Evolutionary conservation across 2,329 filamentous ascomycete species (phyloP), one percentile per base, ranked within the genome.

Genomic region (Claviceps sp.): DNA sequence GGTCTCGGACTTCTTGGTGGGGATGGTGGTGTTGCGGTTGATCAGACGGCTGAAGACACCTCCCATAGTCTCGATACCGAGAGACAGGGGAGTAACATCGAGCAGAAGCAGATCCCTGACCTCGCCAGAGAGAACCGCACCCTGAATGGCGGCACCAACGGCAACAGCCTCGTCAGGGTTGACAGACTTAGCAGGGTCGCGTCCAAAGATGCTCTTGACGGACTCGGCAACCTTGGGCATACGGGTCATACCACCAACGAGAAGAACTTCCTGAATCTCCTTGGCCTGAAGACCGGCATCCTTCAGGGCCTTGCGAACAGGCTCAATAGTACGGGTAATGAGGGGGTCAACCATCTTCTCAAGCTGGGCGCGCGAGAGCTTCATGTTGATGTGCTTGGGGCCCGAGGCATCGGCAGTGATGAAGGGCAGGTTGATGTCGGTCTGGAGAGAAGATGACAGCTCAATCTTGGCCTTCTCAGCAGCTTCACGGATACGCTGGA

Each of bases 401-500:
- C 91, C 93, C 54, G 87, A 93, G 56, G 90, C 81, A 68, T 96
- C 90, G 64, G 91, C 91, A 69, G 90, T 95, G 74, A 97, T 96
- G 82, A 97, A 97, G 60, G 91, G 91, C 67, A 97, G 82, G 79
- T 95, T 95, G 75, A 97, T 96, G 66, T 96, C 91, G 61, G 91
- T 97, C 72, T 95, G 88, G 61, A 90, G 81, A 54, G 90, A 90
- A 37, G 90, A 96, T 13, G 91, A 97, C 61, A 97, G 78, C 76
- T 96, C 91, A 65, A 96, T 96, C 88, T 97, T 97, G 68, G 91
- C 91, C 84, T 96, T 96, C 81, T 97, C 91, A 61, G 90, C 89
- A 61, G 90, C 91, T 77, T 96, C 91, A 75, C 91, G 90, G 70
- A 97, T 96, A 82, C 91, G 85, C 81, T 96, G 91, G 67, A 97